phyloP scores from a whole-genome alignment of 2,329 filamentous ascomycete species.

The Arachnomyces sp. region DNA sequence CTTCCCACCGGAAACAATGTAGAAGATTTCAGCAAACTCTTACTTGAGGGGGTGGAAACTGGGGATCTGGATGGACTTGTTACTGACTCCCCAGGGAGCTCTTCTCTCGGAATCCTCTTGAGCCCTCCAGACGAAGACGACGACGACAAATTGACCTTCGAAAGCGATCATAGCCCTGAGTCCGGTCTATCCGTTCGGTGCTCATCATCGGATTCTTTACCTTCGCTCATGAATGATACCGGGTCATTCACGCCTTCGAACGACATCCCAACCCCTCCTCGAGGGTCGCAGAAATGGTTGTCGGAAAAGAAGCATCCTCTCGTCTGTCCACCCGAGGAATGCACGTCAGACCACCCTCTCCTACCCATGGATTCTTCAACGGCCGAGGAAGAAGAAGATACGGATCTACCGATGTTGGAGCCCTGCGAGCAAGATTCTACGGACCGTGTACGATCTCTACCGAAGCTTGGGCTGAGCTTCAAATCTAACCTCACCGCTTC shows the following conservation, averaged over 20 bases:
- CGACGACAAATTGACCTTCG: slow-evolving; percentile 29
- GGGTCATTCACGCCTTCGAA: slow-evolving; percentile 41
- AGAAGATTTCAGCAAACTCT: slow-evolving; percentile 47
- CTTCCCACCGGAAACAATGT: slow-evolving; percentile 34
- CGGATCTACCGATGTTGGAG: slow-evolving; percentile 16
- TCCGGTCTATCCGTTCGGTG: slow-evolving; percentile 40
- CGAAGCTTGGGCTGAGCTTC: slow-evolving; percentile 43
- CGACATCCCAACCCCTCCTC: slow-evolving; percentile 36
- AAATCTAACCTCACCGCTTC: slow-evolving; percentile 58
- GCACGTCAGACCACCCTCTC: slow-evolving; percentile 50
- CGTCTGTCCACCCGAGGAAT: slow-evolving; percentile 47
- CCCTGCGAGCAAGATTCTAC: slow-evolving; percentile 18
- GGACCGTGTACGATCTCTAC: slow-evolving; percentile 26
- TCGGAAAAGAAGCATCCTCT: slow-evolving; percentile 38
- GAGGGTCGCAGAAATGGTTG: slow-evolving; percentile 28
- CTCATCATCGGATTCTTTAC: slow-evolving; percentile 50
- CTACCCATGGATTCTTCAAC: slow-evolving; percentile 30
- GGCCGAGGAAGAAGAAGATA: slow-evolving; percentile 8
- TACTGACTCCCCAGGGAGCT: slow-evolving; percentile 33
- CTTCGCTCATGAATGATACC: slow-evolving; percentile 44
- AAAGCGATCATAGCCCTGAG: slow-evolving; percentile 38
- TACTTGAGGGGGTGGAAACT: slow-evolving; percentile 44
- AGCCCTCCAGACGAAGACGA: slow-evolving; percentile 44
- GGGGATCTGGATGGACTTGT: slow-evolving; percentile 38
- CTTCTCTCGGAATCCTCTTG: slow-evolving; percentile 47